A percentile compares a stretch with the other conserved stretches of the same genome.
Conservation (phyloP, 192 early-diverging fungal species). For the Coemansia sp. region DNA sequence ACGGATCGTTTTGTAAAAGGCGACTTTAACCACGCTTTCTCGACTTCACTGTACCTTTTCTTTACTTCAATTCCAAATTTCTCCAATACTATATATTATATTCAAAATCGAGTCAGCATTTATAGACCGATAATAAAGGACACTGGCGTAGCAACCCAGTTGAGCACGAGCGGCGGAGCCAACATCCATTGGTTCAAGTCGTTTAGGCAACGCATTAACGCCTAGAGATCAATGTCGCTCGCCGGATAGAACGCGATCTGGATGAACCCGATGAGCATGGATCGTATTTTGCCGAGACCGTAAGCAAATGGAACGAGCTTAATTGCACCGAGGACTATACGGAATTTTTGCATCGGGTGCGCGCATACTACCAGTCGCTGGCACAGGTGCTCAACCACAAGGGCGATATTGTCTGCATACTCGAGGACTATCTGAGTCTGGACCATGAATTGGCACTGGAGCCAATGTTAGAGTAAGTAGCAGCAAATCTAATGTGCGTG, state of each 20-base stretch:
- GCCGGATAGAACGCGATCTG: slow-evolving; percentile 61
- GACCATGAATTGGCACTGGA: slow-evolving; percentile 72
- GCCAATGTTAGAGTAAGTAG: slow-evolving; percentile 77
- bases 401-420: slow-evolving; percentile 64
- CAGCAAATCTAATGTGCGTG: background rate
- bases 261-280: slow-evolving; percentile 63
- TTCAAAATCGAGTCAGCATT: background rate
- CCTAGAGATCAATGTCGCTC: slow-evolving; percentile 83
- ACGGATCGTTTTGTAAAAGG: too few species aligned
- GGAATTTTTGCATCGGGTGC: slow-evolving; percentile 68
- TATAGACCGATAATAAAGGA: slow-evolving; percentile 32
- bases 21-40: too few species aligned
- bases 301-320: slow-evolving; percentile 84
- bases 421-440: slow-evolving; percentile 68
- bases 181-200: slow-evolving; percentile 52
- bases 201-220: slow-evolving; percentile 62
- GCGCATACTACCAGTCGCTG: slow-evolving; percentile 67
- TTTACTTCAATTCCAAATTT: background rate
- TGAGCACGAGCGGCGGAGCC: slow-evolving; percentile 46
- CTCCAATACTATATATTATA: background rate
- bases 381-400: slow-evolving; percentile 93
- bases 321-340: slow-evolving; percentile 85
- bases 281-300: slow-evolving; percentile 82
- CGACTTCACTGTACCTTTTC: background rate
- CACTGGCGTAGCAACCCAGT: slow-evolving; percentile 33